phyloP scores from a whole-genome alignment of 306 rosid species.

The Glycine latifolia region DNA sequence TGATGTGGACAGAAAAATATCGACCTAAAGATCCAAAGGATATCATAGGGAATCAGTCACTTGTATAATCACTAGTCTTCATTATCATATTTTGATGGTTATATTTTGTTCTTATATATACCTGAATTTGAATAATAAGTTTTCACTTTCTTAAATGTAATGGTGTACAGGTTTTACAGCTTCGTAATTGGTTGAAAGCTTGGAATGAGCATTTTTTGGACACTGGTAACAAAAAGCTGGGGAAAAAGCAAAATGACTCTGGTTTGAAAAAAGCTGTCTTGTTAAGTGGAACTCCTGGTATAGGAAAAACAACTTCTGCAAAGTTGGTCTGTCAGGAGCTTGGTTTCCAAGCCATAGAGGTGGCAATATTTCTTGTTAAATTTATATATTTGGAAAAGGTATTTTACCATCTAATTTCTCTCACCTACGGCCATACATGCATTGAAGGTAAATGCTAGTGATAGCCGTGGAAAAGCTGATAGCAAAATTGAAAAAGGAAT shows the following conservation, averaged over 20 bases:
- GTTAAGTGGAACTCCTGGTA: slow-evolving; percentile 95
- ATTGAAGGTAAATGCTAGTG: slow-evolving; percentile 96
- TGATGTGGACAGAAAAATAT: slow-evolving; percentile 89
- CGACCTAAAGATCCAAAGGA: slow-evolving; percentile 77
- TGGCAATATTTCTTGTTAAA: slow-evolving; percentile 46
- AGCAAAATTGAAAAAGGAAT: slow-evolving; percentile 87
- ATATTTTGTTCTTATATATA: slow-evolving; percentile 28
- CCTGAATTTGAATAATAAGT: slow-evolving; percentile 34
- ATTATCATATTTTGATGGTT: slow-evolving; percentile 32
- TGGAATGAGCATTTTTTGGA: slow-evolving; percentile 89
- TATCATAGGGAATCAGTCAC: slow-evolving; percentile 87
- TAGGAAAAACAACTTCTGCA: slow-evolving; percentile 98
- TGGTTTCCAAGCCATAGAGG: slow-evolving; percentile 90
- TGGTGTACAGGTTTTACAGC: slow-evolving; percentile 78
- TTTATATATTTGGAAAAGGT: slow-evolving; percentile 2
- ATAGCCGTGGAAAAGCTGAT: slow-evolving; percentile 96
- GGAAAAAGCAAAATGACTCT: slow-evolving; percentile 71
- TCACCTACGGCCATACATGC: slow-evolving; percentile 32
- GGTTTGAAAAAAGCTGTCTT: slow-evolving; percentile 79
- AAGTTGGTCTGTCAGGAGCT: slow-evolving; percentile 92
- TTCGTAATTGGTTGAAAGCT: slow-evolving; percentile 83
- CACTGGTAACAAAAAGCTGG: slow-evolving; percentile 65
- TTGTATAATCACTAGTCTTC: slow-evolving; percentile 65
- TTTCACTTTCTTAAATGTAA: slow-evolving; percentile 45
- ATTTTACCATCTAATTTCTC: slow-evolving; percentile 37